A percentile compares a stretch with the other conserved stretches of the same genome.
phyloP scores from a whole-genome alignment of 768 basidiomycete genomes.

The Neoboletus brunneissimus region DNA sequence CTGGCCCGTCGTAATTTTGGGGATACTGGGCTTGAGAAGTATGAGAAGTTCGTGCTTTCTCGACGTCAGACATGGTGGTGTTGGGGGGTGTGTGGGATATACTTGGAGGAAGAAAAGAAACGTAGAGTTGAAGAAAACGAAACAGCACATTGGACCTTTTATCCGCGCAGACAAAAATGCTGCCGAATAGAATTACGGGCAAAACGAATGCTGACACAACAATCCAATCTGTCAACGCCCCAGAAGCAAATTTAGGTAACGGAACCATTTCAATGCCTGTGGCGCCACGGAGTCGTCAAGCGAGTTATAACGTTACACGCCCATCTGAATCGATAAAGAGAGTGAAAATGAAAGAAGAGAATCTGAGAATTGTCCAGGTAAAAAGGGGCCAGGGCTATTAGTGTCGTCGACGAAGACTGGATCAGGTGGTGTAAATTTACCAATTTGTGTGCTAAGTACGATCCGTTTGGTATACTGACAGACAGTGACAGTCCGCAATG shows the following conservation, averaged over 20 bases:
- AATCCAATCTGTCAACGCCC: conserved; percentile 1
- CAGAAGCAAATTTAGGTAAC: conserved; percentile 1
- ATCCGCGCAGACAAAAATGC: conserved; percentile 10
- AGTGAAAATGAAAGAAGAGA: background rate
- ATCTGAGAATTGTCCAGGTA: background rate
- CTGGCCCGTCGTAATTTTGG: conserved; percentile 13
- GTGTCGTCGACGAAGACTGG: background rate
- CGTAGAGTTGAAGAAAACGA: background rate
- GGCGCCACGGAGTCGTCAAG: too few species aligned
- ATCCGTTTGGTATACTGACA: too few species aligned
- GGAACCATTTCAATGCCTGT: too few species aligned
- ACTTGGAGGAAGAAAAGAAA: background rate
- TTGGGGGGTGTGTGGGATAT: background rate
- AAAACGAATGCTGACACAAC: conserved; percentile 25
- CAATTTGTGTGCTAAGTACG: too few species aligned
- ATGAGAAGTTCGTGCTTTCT: conserved; percentile 30
- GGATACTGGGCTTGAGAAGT: conserved; percentile 18
- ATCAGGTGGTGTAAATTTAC: background rate
- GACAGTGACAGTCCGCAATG: background rate
- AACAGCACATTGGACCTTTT: conserved; percentile 12
- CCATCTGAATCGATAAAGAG: too few species aligned
- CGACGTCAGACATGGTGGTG: conserved; percentile 35
- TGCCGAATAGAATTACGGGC: conserved; percentile 13
- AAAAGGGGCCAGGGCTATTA: too few species aligned
- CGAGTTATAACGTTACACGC: too few species aligned